phyloP scores from a whole-genome alignment of 495 filamentous ascomycete genomes.

The Corynascus novoguineensis region DNA sequence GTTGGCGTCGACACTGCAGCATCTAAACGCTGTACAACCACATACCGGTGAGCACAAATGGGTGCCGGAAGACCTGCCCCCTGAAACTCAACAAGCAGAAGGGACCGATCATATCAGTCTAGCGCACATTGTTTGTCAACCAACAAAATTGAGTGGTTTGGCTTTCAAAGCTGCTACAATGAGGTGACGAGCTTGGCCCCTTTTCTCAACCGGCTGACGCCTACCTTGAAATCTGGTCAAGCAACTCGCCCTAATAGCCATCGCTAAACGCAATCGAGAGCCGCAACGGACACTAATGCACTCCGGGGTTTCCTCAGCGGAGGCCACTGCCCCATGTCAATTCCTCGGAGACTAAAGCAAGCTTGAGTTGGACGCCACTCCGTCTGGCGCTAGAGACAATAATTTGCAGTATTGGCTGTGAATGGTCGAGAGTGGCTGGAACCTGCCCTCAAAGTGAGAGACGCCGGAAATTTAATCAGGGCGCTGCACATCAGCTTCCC shows the following conservation, averaged over 20 bases:
- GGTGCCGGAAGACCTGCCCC: not conserved
- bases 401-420: not conserved
- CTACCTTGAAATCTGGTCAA: not conserved
- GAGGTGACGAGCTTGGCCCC: too few relatives aligned
- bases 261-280: not conserved
- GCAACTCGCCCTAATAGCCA: not conserved
- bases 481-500: not conserved
- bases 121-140: too few relatives aligned
- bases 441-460: not conserved
- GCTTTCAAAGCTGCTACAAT: too few relatives aligned
- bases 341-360: not conserved
- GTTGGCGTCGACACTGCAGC: not conserved
- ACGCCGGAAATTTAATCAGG: not conserved
- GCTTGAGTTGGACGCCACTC: not conserved
- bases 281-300: not conserved
- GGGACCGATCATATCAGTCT: not conserved
- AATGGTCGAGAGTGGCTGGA: not conserved
- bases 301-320: not conserved
- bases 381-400: not conserved
- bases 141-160: too few relatives aligned
- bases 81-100: not conserved
- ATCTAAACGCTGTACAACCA: not conserved
- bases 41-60: not conserved
- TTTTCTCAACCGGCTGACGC: not conserved
- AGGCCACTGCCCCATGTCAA: not conserved